Conservation (phyloP, 257 asterid genomes). For the Nicotiana tabacum region DNA sequence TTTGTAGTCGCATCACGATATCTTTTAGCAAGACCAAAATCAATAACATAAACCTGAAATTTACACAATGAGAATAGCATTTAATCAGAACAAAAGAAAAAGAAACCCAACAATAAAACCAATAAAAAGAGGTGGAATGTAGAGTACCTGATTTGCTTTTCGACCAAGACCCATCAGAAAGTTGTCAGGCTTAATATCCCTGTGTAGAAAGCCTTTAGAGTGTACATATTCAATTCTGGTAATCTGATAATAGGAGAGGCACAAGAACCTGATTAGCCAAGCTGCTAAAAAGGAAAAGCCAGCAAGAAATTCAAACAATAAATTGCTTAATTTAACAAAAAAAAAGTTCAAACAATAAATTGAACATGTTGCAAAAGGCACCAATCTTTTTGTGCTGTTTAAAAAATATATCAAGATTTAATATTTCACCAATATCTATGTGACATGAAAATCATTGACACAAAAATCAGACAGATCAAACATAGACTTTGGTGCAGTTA, state of each 20-base stretch:
- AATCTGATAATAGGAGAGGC: conserved; percentile 37
- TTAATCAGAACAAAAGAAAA: conserved; percentile 8
- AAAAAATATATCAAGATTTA: background rate
- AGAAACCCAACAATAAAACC: conserved; percentile 5
- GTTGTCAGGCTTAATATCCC: conserved; percentile 96
- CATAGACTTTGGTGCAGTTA: background rate
- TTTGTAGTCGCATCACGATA: conserved; percentile 76
- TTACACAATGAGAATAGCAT: conserved; percentile 11
- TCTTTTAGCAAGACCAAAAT: conserved; percentile 94
- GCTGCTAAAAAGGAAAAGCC: conserved; percentile 4
- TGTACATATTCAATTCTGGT: conserved; percentile 85
- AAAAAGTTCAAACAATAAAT: background rate
- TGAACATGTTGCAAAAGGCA: background rate
- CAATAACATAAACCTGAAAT: conserved; percentile 77
- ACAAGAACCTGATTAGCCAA: conserved; percentile 3
- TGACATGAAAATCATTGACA: background rate
- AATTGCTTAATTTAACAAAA: too few relatives aligned
- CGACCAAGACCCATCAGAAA: conserved; percentile 99
- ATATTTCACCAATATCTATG: background rate
- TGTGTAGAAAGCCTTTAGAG: conserved; percentile 88
- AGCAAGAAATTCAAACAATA: background rate
- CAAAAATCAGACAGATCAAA: background rate
- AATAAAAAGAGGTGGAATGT: background rate
- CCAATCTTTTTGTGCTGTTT: background rate
- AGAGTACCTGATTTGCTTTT: conserved; percentile 83